Conservation (phyloP, 352 stramenopile genomes). For the Phytophthora hybrid region DNA sequence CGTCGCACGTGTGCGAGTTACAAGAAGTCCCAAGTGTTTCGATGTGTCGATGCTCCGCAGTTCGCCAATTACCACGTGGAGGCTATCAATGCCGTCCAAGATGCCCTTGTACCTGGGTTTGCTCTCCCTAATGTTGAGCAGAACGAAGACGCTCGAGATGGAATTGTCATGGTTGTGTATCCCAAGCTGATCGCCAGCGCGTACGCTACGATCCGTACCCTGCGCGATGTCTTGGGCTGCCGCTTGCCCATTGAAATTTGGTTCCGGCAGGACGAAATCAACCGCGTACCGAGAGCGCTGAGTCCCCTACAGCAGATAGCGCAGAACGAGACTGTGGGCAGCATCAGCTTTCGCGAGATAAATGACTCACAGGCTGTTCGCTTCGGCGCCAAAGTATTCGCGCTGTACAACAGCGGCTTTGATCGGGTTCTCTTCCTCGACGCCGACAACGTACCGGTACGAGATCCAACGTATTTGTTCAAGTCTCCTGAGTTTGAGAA, state of each 20-base stretch:
- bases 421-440: slow-evolving; percentile 58
- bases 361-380: slow-evolving; percentile 45
- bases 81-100: slow-evolving; percentile 12
- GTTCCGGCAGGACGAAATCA: slow-evolving; percentile 30
- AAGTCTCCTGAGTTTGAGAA: slow-evolving; percentile 43
- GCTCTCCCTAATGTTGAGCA: slow-evolving; percentile 1
- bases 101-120: background rate
- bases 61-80: slow-evolving; percentile 40
- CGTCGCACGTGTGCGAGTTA: slow-evolving; percentile 35
- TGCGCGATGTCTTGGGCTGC: slow-evolving; percentile 26
- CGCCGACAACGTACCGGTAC: slow-evolving; percentile 62
- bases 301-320: slow-evolving; percentile 31
- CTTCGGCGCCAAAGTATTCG: slow-evolving; percentile 72
- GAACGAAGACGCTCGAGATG: slow-evolving; percentile 7
- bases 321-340: slow-evolving; percentile 3
- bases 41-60: slow-evolving; percentile 43
- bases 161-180: slow-evolving; percentile 37
- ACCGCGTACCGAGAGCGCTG: slow-evolving; percentile 15
- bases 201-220: slow-evolving; percentile 23
- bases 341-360: slow-evolving; percentile 50
- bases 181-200: slow-evolving; percentile 23
- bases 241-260: slow-evolving; percentile 28
- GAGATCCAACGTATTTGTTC: slow-evolving; percentile 63
- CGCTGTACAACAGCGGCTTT: slow-evolving; percentile 59
- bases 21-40: slow-evolving; percentile 42